Evolutionary conservation across 2,329 filamentous ascomycete genomes (phyloP).

Genomic region (Remersonia thermophila): DNA sequence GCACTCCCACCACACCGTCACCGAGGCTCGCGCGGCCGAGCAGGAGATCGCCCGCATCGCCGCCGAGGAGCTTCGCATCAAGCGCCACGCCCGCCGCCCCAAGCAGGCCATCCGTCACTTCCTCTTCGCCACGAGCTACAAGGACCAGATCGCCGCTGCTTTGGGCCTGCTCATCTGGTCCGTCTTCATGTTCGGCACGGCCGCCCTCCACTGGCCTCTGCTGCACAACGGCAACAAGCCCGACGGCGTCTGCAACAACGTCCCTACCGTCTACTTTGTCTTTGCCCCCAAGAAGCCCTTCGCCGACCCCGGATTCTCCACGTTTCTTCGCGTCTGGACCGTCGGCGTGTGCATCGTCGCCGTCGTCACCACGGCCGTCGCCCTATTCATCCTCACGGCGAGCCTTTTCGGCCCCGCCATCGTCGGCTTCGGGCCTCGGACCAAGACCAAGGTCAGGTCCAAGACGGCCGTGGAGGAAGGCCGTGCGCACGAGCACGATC

Average conservation of each 20-base stretch:
- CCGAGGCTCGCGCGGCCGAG: conserved; percentile 15
- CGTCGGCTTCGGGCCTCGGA: conserved; percentile 4
- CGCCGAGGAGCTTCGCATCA: conserved; percentile 15
- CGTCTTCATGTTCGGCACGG: conserved; percentile 17
- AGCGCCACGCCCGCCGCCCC: conserved; percentile 7
- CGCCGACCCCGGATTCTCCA: conserved; percentile 11
- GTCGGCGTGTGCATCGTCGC: conserved; percentile 16
- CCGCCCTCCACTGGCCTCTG: conserved; percentile 17
- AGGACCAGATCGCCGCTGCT: conserved; percentile 16
- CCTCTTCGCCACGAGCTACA: conserved; percentile 15
- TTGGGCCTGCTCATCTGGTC: conserved; percentile 17
- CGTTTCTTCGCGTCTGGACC: conserved; percentile 15
- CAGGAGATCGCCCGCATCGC: conserved; percentile 16
- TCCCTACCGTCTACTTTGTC: conserved; percentile 17
- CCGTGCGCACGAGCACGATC: background rate
- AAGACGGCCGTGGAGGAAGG: conserved; percentile 11
- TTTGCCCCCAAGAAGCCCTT: conserved; percentile 17
- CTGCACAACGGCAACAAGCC: conserved; percentile 15
- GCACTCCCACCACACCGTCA: conserved; percentile 13
- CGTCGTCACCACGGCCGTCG: conserved; percentile 15
- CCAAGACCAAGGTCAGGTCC: background rate
- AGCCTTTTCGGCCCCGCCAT: conserved; percentile 10
- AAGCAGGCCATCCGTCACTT: conserved; percentile 14
- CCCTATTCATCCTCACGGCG: conserved; percentile 11
- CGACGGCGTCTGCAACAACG: conserved; percentile 13